A percentile compares a stretch with the other conserved stretches of the same genome.
Conservation (phyloP, 176 grass and related monocot genomes). For the Carex scoparia region DNA sequence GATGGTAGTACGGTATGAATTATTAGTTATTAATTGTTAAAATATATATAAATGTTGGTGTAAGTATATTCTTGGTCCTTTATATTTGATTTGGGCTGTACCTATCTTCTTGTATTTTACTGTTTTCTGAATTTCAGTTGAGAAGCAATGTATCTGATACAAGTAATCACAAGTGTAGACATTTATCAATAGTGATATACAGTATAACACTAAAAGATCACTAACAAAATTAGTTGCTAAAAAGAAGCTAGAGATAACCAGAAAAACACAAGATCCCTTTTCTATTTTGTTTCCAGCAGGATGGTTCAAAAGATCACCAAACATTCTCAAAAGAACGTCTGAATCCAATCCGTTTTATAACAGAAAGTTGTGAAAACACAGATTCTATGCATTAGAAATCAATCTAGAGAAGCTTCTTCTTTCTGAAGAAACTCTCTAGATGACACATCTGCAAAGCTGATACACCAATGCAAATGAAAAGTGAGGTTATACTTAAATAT, state of each 20-base stretch:
- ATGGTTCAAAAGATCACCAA: neutral
- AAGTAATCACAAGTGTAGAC: neutral
- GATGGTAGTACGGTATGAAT: constrained; percentile 16
- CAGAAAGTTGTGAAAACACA: neutral
- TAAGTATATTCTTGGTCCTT: constrained; percentile 14
- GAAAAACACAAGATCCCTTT: neutral
- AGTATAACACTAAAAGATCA: neutral
- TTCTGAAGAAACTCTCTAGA: constrained; percentile 61
- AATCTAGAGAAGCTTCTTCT: constrained; percentile 72
- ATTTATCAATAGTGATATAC: neutral
- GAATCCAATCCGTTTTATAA: neutral
- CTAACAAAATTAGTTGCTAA: neutral
- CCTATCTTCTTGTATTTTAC: neutral
- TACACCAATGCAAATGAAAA: constrained; percentile 54
- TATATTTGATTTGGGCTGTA: neutral
- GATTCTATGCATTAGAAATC: constrained; percentile 3
- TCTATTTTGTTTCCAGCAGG: neutral
- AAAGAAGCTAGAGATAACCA: neutral
- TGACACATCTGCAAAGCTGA: constrained; percentile 48
- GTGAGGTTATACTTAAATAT: constrained; percentile 57
- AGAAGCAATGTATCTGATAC: neutral
- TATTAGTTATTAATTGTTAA: constrained; percentile 23
- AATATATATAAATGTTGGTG: neutral
- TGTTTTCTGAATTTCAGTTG: neutral
- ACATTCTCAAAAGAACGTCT: neutral